Evolutionary conservation across 768 basidiomycete species (phyloP).

Genomic region (Trametes gibbosa): DNA sequence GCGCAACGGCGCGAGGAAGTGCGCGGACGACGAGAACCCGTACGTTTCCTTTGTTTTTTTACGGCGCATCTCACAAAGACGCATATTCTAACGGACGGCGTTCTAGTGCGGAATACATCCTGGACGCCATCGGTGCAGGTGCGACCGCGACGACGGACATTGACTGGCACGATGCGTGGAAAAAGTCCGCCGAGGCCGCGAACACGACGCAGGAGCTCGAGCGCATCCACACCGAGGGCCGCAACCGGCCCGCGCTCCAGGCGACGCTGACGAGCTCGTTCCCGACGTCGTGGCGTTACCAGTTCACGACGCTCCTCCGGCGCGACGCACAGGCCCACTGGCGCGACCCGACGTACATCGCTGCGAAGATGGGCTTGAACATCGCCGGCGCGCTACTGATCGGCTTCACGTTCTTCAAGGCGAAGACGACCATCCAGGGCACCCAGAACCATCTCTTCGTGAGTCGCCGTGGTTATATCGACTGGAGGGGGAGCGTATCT

Average conservation of each 20-base stretch:
- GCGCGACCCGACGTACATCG: constrained; percentile 40
- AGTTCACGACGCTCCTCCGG: constrained; percentile 30
- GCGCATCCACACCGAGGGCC: constrained; percentile 39
- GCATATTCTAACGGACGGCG: constrained; percentile 21
- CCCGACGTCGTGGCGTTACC: constrained; percentile 39
- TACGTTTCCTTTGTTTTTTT: constrained; percentile 14
- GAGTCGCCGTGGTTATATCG: not conserved
- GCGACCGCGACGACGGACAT: constrained; percentile 40
- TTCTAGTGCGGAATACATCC: constrained; percentile 40
- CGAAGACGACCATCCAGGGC: constrained; percentile 37
- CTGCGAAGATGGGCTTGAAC: constrained; percentile 39
- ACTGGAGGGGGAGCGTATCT: not conserved
- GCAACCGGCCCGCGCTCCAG: constrained; percentile 25
- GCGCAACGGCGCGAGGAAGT: constrained; percentile 59
- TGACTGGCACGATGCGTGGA: constrained; percentile 55
- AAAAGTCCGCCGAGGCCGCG: constrained; percentile 39
- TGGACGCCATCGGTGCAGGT: constrained; percentile 58
- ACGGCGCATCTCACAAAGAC: too few species aligned
- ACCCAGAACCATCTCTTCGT: constrained; percentile 45
- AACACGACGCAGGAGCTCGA: constrained; percentile 42
- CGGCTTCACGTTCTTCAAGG: constrained; percentile 43
- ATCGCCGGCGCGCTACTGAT: constrained; percentile 35
- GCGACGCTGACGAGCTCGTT: constrained; percentile 30
- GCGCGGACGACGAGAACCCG: constrained; percentile 70
- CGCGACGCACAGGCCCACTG: constrained; percentile 36